A percentile compares a stretch with the other conserved stretches of the same genome.
Conservation (phyloP, 2,329 filamentous ascomycete species). For the Neoascochyta sp. region DNA sequence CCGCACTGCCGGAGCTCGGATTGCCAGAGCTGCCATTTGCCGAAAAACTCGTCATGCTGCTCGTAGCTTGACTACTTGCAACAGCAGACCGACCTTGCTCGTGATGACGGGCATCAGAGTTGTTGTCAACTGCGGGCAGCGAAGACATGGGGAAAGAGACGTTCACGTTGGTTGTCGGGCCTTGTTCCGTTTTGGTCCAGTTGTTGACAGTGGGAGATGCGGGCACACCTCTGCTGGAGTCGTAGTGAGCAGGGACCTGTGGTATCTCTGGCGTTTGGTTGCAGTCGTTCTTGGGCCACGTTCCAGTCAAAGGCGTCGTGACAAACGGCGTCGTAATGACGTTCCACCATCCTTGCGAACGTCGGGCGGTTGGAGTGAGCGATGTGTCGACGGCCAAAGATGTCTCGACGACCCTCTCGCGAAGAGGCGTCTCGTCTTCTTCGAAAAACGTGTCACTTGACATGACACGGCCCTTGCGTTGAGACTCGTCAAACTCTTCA, state of each 20-base stretch:
- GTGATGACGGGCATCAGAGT: slow-evolving; percentile 1
- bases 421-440: slow-evolving; percentile 54
- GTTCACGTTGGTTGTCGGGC: slow-evolving; percentile 7
- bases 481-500: slow-evolving; percentile 49
- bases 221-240: slow-evolving; percentile 8
- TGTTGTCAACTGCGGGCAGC: slow-evolving; percentile 2
- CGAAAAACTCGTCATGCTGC: not conserved
- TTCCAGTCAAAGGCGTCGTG: slow-evolving; percentile 35
- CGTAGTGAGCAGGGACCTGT: slow-evolving; percentile 28
- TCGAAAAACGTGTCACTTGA: slow-evolving; percentile 67
- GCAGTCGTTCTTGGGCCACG: slow-evolving; percentile 30
- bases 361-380: slow-evolving; percentile 51
- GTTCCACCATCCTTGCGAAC: slow-evolving; percentile 73
- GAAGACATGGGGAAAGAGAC: slow-evolving; percentile 9
- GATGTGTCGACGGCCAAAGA: slow-evolving; percentile 39
- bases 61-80: slow-evolving; percentile 1
- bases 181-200: slow-evolving; percentile 25
- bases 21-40: slow-evolving; percentile 3
- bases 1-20: slow-evolving; percentile 2
- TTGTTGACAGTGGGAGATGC: slow-evolving; percentile 20
- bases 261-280: slow-evolving; percentile 34
- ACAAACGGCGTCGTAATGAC: slow-evolving; percentile 68
- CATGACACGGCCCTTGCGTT: slow-evolving; percentile 40
- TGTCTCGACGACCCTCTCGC: slow-evolving; percentile 19
- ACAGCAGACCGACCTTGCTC: slow-evolving; percentile 1